phyloP scores from a whole-genome alignment of 345 rosid species.

The Aquilaria sinensis region DNA sequence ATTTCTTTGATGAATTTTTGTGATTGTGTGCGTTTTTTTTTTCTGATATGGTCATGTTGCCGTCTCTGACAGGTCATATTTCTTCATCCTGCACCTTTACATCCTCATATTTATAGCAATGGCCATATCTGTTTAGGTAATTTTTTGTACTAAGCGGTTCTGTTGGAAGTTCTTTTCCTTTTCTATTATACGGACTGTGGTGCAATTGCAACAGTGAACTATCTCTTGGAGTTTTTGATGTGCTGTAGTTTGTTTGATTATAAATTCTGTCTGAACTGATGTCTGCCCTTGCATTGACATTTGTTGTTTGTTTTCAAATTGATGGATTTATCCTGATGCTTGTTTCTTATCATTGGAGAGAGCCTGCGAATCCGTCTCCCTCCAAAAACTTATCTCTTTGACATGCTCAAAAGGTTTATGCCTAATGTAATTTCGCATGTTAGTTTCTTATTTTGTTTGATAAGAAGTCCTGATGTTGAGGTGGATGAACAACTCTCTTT shows the following conservation, averaged over 20 bases:
- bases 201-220: background rate
- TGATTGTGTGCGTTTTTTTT: background rate
- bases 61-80: constrained; percentile 59
- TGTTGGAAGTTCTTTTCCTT: background rate
- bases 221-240: background rate
- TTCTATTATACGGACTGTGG: background rate
- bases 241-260: constrained; percentile 1
- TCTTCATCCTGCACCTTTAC: constrained; percentile 83
- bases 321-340: too few relatives aligned
- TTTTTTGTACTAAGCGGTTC: background rate
- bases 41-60: background rate
- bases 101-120: constrained; percentile 97
- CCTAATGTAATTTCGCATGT: too few relatives aligned
- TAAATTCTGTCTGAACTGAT: too few relatives aligned
- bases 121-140: constrained; percentile 98
- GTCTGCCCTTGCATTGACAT: too few relatives aligned
- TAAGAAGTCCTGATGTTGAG: too few relatives aligned
- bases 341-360: too few relatives aligned
- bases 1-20: background rate
- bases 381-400: too few relatives aligned
- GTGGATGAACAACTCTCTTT: too few relatives aligned
- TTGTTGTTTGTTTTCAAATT: too few relatives aligned
- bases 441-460: too few relatives aligned
- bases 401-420: too few relatives aligned
- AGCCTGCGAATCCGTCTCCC: too few relatives aligned